phyloP scores from a whole-genome alignment of 2,329 filamentous ascomycete species.

The Pseudomassariella vexata region DNA sequence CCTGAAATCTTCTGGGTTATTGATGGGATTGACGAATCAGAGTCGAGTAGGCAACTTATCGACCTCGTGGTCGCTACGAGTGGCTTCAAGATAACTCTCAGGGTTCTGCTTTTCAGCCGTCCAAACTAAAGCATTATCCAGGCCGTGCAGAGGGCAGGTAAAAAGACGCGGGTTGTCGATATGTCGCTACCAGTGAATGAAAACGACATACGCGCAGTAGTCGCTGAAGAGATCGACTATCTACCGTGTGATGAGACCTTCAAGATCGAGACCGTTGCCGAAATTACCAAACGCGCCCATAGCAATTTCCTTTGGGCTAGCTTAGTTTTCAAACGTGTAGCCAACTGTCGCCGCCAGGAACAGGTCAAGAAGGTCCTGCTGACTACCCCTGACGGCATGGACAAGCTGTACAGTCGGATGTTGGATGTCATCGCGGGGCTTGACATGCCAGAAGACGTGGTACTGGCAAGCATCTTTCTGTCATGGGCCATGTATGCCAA shows the following conservation, averaged over 20 bases:
- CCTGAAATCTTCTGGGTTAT: constrained; percentile 5
- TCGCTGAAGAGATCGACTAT: constrained; percentile 11
- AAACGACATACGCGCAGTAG: too few species aligned
- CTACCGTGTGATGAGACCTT: constrained; percentile 7
- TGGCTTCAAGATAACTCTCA: constrained; percentile 1
- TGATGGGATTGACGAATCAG: constrained; percentile 8
- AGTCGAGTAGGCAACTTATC: constrained; percentile 3
- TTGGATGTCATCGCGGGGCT: constrained; percentile 7
- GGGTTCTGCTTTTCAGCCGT: constrained; percentile 8
- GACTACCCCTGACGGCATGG: constrained; percentile 13
- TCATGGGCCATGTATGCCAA: constrained; percentile 15
- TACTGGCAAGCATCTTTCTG: constrained; percentile 10
- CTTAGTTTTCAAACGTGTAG: constrained; percentile 11
- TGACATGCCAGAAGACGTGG: constrained; percentile 8
- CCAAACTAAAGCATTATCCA: too few species aligned
- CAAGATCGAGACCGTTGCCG: too few species aligned
- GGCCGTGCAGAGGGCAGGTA: too few species aligned
- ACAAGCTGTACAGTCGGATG: constrained; percentile 14
- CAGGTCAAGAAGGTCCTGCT: constrained; percentile 11
- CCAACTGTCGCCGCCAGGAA: constrained; percentile 12
- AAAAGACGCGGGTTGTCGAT: too few species aligned
- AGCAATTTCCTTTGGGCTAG: constrained; percentile 16
- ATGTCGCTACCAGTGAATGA: constrained; percentile 6
- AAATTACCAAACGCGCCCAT: too few species aligned
- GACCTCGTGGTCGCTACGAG: constrained; percentile 3